Base-by-base conservation (phyloP, 1,139 yeast genomes). In the Lodderomyces jiufengensis region DNA sequence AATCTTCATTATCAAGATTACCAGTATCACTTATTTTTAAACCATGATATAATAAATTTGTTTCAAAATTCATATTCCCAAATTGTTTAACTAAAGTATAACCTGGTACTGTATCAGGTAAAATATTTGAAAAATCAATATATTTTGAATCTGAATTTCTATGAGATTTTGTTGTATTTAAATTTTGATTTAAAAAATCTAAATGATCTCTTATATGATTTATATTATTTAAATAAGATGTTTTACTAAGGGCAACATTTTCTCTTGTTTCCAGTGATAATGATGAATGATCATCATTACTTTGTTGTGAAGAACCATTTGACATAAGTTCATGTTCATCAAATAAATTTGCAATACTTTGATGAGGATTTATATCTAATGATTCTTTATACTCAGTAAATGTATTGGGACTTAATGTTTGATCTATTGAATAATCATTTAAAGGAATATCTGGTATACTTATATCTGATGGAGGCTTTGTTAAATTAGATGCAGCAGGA, bases 161-260 rank as follows among this genome's bases (percentile, higher is more conserved):
- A 20, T 37, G 34, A 8, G 36, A 32, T 22, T 26, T 26, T 15
- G 31, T 29, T 9, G 37, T 36, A 34, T 44, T 43, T 20, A 32
- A 42, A 13, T 44, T 40, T 36, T 52, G 55, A 25, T 44, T 48
- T 27, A 61, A 45, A 41, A 46, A 57, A 24, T 49, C 48, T 26
- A 43, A 43, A 24, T 59, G 61, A 34, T 54, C 54, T 24, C 51
- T 36, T 13, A 48, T 49, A 39, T 57, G 55, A 44, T 54, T 52
- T 27, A 60, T 49, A 42, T 58, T 56, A 32, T 50, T 57, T 21
- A 61, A 47, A 40, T 54, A 61, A 27, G 64, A 59, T 7, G 45
- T 27, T 22, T 34, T 31, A 7, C 44, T 37, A 12, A 42, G 29
- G 9, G 33, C 31, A 4, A 42, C 40, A 27, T 40, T 40, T 29